A percentile compares a stretch with the other conserved stretches of the same genome.
These are phyloP conservation scores for Candida stauntonica DNA, from an alignment of 805 yeast genomes.

Conservation along the genomic window DNA sequence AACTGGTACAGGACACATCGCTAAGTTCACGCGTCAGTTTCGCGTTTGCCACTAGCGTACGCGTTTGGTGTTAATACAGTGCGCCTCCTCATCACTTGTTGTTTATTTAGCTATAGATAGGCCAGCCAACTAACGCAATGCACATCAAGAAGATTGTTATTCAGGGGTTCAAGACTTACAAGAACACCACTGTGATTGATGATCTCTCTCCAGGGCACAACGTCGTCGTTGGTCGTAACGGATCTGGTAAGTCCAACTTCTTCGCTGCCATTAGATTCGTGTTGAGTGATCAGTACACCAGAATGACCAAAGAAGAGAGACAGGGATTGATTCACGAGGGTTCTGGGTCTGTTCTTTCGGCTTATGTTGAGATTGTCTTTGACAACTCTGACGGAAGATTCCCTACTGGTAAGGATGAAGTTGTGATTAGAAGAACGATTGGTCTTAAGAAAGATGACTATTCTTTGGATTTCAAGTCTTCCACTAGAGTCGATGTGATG, in stretches of 20 bases:
- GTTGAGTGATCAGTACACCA: constrained; percentile 81
- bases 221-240: constrained; percentile 87
- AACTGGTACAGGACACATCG: no score
- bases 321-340: constrained; percentile 89
- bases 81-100: no score
- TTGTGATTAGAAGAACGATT: constrained; percentile 78
- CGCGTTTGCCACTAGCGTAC: no score
- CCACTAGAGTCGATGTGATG: constrained; percentile 76
- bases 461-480: constrained; percentile 72
- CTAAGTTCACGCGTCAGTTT: constrained; percentile 11
- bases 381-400: constrained; percentile 77
- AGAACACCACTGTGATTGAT: constrained; percentile 74
- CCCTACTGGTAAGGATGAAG: constrained; percentile 50
- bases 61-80: no score
- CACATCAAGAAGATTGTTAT: constrained; percentile 55
- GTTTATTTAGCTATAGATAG: no score
- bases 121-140: no score
- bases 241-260: constrained; percentile 95
- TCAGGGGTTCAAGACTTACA: constrained; percentile 92
- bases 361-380: constrained; percentile 85
- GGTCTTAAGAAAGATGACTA: constrained; percentile 93
- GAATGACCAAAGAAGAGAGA: constrained; percentile 79
- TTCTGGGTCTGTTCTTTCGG: constrained; percentile 84
- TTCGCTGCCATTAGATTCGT: constrained; percentile 95
- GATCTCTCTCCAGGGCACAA: constrained; percentile 76